Evolutionary conservation across 2,329 filamentous ascomycete species (phyloP).

Genomic region (Hawksworthiomyces lignivorus): DNA sequence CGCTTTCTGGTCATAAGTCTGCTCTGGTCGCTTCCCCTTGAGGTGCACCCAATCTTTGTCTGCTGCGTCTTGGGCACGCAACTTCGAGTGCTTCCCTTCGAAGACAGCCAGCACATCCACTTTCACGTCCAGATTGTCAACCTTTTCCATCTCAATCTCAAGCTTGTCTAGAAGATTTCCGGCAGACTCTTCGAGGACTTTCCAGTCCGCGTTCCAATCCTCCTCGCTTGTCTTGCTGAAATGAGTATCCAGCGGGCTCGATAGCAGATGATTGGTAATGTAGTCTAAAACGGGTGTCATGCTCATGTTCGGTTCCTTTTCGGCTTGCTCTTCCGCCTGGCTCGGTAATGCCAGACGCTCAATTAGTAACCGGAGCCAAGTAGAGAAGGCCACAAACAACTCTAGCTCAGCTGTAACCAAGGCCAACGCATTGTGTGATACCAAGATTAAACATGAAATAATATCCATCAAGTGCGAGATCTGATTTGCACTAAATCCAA

Average conservation of each 20-base stretch:
- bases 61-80: not conserved
- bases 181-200: constrained; percentile 28
- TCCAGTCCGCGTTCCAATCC: constrained; percentile 41
- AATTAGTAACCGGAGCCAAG: constrained; percentile 78
- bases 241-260: constrained; percentile 57
- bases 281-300: constrained; percentile 67
- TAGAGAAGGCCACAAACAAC: constrained; percentile 70
- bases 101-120: constrained; percentile 8
- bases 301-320: constrained; percentile 71
- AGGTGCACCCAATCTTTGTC: not conserved
- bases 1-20: not conserved
- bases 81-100: not conserved
- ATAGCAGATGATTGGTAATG: constrained; percentile 61
- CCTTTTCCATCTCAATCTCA: constrained; percentile 11
- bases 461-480: constrained; percentile 62
- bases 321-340: constrained; percentile 65
- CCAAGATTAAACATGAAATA: constrained; percentile 65
- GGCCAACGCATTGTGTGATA: constrained; percentile 65
- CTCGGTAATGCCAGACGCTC: constrained; percentile 64
- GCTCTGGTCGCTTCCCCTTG: not conserved
- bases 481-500: constrained; percentile 58
- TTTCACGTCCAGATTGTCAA: constrained; percentile 5
- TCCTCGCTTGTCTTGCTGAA: constrained; percentile 43
- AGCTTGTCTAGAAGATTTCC: constrained; percentile 31
- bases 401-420: constrained; percentile 68